These are phyloP conservation scores for Trichosporon coremiiforme DNA, from an alignment of 1,284 basidiomycete species.

Conservation along the genomic window DNA sequence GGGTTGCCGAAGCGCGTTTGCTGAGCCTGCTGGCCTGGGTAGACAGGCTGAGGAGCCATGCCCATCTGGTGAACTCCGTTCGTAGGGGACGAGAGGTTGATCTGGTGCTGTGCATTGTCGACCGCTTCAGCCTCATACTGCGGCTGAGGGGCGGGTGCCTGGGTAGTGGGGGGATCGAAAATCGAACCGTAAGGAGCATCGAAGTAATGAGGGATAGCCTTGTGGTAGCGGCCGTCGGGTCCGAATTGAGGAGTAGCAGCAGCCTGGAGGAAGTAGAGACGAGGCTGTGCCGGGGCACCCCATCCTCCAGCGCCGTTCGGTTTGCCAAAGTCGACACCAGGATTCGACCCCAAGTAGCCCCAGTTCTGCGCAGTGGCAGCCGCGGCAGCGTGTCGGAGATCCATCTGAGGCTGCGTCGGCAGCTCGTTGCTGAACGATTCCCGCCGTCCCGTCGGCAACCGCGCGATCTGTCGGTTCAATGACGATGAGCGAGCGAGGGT, in stretches of 20 bases:
- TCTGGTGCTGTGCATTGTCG: conserved; percentile 25
- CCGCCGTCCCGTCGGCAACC: conserved; percentile 36
- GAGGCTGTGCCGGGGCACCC: conserved; percentile 33
- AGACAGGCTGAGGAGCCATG: not conserved
- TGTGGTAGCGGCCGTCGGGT: conserved; percentile 47
- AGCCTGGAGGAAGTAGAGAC: conserved; percentile 50
- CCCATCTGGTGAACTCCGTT: conserved; percentile 20
- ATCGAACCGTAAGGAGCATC: conserved; percentile 26
- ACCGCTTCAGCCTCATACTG: conserved; percentile 23
- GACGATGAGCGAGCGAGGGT: conserved; percentile 40
- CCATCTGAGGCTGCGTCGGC: conserved; percentile 22
- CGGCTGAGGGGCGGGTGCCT: not conserved
- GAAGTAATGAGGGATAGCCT: conserved; percentile 48
- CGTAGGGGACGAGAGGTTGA: conserved; percentile 26
- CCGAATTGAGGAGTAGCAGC: conserved; percentile 49
- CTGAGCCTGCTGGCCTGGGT: not conserved
- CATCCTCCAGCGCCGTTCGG: conserved; percentile 21
- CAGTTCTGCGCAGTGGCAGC: conserved; percentile 29
- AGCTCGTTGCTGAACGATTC: conserved; percentile 41
- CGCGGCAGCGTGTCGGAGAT: conserved; percentile 37
- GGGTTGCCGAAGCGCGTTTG: conserved; percentile 32
- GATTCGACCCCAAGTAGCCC: conserved; percentile 12
- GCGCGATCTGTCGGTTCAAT: conserved; percentile 45
- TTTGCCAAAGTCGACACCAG: conserved; percentile 24
- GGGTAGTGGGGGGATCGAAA: conserved; percentile 19